A percentile compares a stretch with the other conserved stretches of the same genome.
Evolutionary conservation across 2,329 filamentous ascomycete genomes (phyloP).

Genomic region (Paecilomyces sp.): DNA sequence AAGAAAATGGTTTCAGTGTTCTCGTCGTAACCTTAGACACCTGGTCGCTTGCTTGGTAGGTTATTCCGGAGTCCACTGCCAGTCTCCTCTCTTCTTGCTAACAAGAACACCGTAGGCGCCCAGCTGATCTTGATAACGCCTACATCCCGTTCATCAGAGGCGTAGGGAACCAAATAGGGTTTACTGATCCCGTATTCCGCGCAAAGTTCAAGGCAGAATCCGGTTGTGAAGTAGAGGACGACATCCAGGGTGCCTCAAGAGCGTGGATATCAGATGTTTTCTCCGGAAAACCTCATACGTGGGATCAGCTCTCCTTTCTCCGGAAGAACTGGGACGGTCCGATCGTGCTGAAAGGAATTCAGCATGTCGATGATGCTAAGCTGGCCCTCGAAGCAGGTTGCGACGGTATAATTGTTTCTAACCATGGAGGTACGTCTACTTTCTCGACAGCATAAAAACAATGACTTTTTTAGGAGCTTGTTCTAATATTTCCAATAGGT

Average conservation of each 20-base stretch:
- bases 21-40: slow-evolving; percentile 69
- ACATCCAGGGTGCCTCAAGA: slow-evolving; percentile 42
- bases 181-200: slow-evolving; percentile 61
- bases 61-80: not conserved
- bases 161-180: slow-evolving; percentile 54
- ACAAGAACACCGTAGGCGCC: slow-evolving; percentile 33
- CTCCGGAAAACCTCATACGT: slow-evolving; percentile 47
- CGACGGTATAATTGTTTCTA: slow-evolving; percentile 45
- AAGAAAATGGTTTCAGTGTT: slow-evolving; percentile 54
- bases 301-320: slow-evolving; percentile 56
- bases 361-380: slow-evolving; percentile 43
- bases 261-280: slow-evolving; percentile 50
- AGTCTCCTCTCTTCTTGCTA: not conserved
- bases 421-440: slow-evolving; percentile 40
- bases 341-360: slow-evolving; percentile 56
- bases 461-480: not conserved
- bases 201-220: slow-evolving; percentile 46
- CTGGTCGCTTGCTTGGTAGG: slow-evolving; percentile 56
- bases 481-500: slow-evolving; percentile 12
- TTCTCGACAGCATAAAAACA: not conserved
- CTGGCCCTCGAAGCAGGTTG: slow-evolving; percentile 39
- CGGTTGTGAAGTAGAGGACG: slow-evolving; percentile 42
- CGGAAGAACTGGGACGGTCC: slow-evolving; percentile 56
- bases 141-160: slow-evolving; percentile 50
- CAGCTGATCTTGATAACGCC: slow-evolving; percentile 57